Evolutionary conservation across 140 eudicot genomes (phyloP).

Genomic region (Bidens hawaiensis): DNA sequence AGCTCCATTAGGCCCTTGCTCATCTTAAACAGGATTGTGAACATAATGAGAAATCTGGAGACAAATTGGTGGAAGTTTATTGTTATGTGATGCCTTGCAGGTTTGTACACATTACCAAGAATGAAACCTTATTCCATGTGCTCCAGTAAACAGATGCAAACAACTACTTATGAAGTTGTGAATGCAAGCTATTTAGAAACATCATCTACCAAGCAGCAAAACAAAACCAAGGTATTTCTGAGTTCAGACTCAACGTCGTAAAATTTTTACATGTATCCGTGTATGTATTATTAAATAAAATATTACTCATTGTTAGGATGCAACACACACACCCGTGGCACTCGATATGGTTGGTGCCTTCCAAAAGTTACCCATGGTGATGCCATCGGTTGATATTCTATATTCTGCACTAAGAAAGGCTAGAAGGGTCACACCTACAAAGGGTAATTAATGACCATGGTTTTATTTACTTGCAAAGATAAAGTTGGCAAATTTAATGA

Average conservation of each 20-base stretch:
- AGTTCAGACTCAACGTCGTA: not conserved
- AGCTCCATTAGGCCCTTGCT: not conserved
- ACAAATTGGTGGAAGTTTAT: not conserved
- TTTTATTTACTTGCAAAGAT: not conserved
- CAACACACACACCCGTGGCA: conserved; percentile 11
- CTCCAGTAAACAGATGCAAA: conserved; percentile 66
- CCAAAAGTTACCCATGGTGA: conserved; percentile 96
- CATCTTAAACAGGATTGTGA: not conserved
- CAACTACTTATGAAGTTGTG: conserved; percentile 59
- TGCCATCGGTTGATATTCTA: conserved; percentile 84
- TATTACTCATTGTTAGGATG: conserved; percentile 39
- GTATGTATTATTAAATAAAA: not conserved
- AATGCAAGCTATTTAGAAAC: conserved; percentile 66
- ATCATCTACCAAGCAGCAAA: conserved; percentile 32
- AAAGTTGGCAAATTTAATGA: not conserved
- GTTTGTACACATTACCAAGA: conserved; percentile 33
- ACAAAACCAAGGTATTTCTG: conserved; percentile 37
- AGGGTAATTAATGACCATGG: conserved; percentile 53
- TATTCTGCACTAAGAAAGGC: conserved; percentile 81
- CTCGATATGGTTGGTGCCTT: conserved; percentile 79
- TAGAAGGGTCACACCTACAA: conserved; percentile 75
- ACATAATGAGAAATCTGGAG: not conserved
- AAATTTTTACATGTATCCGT: not conserved
- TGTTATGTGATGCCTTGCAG: conserved; percentile 34
- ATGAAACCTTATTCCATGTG: conserved; percentile 34